These are phyloP conservation scores for Evernia prunastri DNA, from an alignment of 495 filamentous ascomycete genomes.

Conservation along the genomic window DNA sequence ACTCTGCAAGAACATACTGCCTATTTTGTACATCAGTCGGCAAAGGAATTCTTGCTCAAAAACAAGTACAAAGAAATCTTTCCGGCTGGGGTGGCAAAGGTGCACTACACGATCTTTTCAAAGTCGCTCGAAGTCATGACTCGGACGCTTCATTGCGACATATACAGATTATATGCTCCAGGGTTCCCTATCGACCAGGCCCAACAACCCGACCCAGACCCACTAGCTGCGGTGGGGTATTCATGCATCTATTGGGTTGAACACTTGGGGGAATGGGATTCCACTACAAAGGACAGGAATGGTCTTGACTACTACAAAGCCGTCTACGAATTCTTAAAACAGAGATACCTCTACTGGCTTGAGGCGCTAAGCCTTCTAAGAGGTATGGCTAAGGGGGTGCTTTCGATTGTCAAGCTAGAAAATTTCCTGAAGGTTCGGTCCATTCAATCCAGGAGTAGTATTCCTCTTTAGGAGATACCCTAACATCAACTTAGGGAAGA, in stretches of 20 bases:
- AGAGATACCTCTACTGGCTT: constrained; percentile 35
- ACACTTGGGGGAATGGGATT: constrained; percentile 25
- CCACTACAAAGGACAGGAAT: constrained; percentile 13
- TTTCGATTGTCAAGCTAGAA: constrained; percentile 8
- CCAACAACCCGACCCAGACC: constrained; percentile 27
- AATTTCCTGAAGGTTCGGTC: background rate
- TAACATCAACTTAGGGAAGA: constrained; percentile 12
- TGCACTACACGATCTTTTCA: constrained; percentile 27
- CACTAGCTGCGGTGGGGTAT: constrained; percentile 31
- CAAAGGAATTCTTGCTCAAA: constrained; percentile 29
- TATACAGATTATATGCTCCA: constrained; percentile 24
- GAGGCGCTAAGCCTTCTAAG: constrained; percentile 29
- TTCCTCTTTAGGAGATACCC: background rate
- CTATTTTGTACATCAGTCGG: constrained; percentile 33
- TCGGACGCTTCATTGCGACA: constrained; percentile 28
- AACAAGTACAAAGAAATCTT: constrained; percentile 27
- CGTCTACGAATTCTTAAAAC: constrained; percentile 25
- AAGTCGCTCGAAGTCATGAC: constrained; percentile 29
- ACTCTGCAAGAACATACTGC: constrained; percentile 24
- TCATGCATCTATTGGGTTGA: constrained; percentile 36
- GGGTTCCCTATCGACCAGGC: constrained; percentile 24
- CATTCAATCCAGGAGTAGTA: background rate
- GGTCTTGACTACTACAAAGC: constrained; percentile 17
- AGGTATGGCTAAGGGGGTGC: constrained; percentile 9
- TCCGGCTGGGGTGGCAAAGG: constrained; percentile 22